Conservation (phyloP, 2,329 filamentous ascomycete genomes). For the Penicillium sp. region DNA sequence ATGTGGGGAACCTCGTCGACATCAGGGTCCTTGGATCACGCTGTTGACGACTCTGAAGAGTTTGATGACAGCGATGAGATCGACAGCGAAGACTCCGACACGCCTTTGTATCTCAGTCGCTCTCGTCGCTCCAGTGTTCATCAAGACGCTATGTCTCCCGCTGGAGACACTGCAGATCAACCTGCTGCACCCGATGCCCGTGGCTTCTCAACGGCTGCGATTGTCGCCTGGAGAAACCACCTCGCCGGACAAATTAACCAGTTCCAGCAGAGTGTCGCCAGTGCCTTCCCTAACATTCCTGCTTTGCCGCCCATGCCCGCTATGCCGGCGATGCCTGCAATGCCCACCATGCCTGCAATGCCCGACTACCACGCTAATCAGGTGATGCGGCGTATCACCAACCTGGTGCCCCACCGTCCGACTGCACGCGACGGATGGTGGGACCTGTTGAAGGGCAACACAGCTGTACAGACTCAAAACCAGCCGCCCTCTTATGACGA, state of each 20-base stretch:
- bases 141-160: constrained; percentile 25
- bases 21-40: constrained; percentile 42
- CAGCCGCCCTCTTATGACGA: constrained; percentile 73
- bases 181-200: constrained; percentile 22
- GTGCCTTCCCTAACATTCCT: constrained; percentile 59
- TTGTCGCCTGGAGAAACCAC: constrained; percentile 67
- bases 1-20: constrained; percentile 56
- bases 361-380: constrained; percentile 69
- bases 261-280: constrained; percentile 64
- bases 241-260: constrained; percentile 68
- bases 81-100: constrained; percentile 19
- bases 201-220: constrained; percentile 52
- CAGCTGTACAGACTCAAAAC: constrained; percentile 41
- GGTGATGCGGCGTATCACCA: constrained; percentile 66
- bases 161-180: constrained; percentile 22
- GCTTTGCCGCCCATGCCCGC: constrained; percentile 56
- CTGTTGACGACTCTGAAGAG: constrained; percentile 37
- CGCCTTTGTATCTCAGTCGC: constrained; percentile 21
- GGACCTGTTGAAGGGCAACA: constrained; percentile 55
- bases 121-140: constrained; percentile 35
- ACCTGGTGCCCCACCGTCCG: constrained; percentile 63
- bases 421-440: constrained; percentile 56
- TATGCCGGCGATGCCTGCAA: constrained; percentile 54
- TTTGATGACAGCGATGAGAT: constrained; percentile 22
- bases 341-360: constrained; percentile 58